These are phyloP conservation scores for Nigrograna mackinnonii DNA, from an alignment of 2,329 filamentous ascomycete genomes.

Conservation along the genomic window DNA sequence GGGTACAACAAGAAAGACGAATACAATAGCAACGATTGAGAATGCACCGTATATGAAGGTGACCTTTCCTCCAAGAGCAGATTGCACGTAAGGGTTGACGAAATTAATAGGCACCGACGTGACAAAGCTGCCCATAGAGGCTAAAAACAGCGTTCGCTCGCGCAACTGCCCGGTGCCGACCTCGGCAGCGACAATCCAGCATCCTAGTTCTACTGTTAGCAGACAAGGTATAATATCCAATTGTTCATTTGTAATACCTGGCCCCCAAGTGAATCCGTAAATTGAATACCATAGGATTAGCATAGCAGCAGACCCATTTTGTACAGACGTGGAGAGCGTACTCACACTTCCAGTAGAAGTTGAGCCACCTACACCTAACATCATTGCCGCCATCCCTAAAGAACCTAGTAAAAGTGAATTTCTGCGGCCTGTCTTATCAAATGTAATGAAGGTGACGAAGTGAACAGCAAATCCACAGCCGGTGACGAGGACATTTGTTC, in stretches of 20 bases:
- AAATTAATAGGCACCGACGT: neutral
- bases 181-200: neutral
- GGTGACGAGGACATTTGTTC: neutral
- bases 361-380: neutral
- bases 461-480: neutral
- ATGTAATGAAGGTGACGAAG: neutral
- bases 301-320: neutral
- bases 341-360: neutral
- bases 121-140: neutral
- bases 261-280: neutral
- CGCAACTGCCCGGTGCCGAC: neutral
- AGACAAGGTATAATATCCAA: neutral
- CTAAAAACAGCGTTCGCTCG: neutral
- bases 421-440: neutral
- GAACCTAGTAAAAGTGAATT: neutral
- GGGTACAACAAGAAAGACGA: neutral
- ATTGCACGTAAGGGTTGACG: neutral
- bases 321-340: neutral
- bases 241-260: neutral
- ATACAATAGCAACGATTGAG: neutral
- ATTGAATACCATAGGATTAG: neutral
- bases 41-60: neutral
- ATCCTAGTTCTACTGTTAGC: neutral
- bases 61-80: neutral
- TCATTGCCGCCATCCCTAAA: neutral